These are phyloP conservation scores for Mortierella sp. DNA, from an alignment of 371 early-diverging fungal genomes.

Conservation along the genomic window DNA sequence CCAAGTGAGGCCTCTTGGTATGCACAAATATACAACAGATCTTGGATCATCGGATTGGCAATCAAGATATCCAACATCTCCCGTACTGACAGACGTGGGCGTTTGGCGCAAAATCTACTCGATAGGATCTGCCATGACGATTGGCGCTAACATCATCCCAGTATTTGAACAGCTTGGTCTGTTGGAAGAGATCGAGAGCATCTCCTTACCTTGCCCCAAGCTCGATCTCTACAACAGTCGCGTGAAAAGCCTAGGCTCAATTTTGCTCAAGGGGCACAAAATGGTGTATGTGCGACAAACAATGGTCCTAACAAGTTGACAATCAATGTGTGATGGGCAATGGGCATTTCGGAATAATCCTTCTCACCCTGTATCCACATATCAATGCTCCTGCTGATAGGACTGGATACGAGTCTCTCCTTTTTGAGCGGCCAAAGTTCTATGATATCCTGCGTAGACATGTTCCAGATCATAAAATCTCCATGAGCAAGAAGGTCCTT, in stretches of 20 bases:
- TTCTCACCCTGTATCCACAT: too few species aligned
- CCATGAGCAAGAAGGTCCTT: slow-evolving; percentile 15
- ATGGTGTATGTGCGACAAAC: neutral
- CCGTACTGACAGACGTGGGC: too few species aligned
- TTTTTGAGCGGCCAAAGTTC: slow-evolving; percentile 13
- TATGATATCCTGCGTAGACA: slow-evolving; percentile 9
- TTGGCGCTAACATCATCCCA: neutral
- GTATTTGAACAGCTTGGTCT: slow-evolving; percentile 2
- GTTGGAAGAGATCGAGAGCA: neutral
- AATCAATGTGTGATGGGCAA: too few species aligned
- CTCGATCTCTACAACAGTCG: neutral
- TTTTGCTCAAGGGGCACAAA: neutral
- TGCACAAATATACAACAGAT: neutral
- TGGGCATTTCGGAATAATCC: too few species aligned
- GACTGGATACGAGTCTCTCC: neutral
- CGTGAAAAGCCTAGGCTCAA: neutral
- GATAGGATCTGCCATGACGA: neutral
- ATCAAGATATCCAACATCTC: neutral
- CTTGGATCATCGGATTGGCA: neutral
- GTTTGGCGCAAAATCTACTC: too few species aligned
- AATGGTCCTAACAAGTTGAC: too few species aligned
- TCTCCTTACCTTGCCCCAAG: neutral
- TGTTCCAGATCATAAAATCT: slow-evolving; percentile 15
- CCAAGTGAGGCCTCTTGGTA: slow-evolving; percentile 7
- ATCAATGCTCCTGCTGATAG: neutral